phyloP scores from a whole-genome alignment of 495 filamentous ascomycete species.

The Penicillium cinerascens region DNA sequence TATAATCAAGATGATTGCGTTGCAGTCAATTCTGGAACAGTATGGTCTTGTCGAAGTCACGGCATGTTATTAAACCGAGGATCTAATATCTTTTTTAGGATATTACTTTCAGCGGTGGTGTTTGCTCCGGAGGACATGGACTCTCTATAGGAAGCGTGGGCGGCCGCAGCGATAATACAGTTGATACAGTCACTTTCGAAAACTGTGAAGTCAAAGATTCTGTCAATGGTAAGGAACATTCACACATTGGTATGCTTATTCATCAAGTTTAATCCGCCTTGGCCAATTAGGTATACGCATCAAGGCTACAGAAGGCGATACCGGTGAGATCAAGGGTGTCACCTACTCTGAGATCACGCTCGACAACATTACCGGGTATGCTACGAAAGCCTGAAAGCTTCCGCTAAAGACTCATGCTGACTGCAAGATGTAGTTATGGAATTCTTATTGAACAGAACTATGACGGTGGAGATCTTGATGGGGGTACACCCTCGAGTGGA shows the following conservation, averaged over 20 bases:
- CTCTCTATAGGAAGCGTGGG: slow-evolving; percentile 62
- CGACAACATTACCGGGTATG: slow-evolving; percentile 18
- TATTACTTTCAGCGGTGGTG: slow-evolving; percentile 46
- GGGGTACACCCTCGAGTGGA: slow-evolving; percentile 48
- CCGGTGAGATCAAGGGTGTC: slow-evolving; percentile 20
- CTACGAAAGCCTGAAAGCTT: not conserved
- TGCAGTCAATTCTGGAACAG: slow-evolving; percentile 51
- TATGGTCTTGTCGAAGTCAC: not conserved
- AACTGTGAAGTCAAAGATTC: slow-evolving; percentile 47
- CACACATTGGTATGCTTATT: not conserved
- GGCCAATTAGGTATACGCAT: slow-evolving; percentile 22
- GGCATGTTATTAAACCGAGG: not conserved
- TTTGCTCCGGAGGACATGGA: slow-evolving; percentile 55
- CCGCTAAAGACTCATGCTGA: not conserved
- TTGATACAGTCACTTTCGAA: slow-evolving; percentile 47
- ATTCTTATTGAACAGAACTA: slow-evolving; percentile 65
- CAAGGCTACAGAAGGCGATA: slow-evolving; percentile 24
- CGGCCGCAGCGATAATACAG: slow-evolving; percentile 54
- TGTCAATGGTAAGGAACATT: slow-evolving; percentile 34
- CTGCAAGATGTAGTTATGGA: slow-evolving; percentile 41
- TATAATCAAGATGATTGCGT: slow-evolving; percentile 67
- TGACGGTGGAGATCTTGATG: slow-evolving; percentile 50
- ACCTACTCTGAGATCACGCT: slow-evolving; percentile 26
- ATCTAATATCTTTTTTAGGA: slow-evolving; percentile 22
- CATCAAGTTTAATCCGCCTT: not conserved